Conservation (phyloP, 2,329 filamentous ascomycete genomes). For the Mariannaea sp. region DNA sequence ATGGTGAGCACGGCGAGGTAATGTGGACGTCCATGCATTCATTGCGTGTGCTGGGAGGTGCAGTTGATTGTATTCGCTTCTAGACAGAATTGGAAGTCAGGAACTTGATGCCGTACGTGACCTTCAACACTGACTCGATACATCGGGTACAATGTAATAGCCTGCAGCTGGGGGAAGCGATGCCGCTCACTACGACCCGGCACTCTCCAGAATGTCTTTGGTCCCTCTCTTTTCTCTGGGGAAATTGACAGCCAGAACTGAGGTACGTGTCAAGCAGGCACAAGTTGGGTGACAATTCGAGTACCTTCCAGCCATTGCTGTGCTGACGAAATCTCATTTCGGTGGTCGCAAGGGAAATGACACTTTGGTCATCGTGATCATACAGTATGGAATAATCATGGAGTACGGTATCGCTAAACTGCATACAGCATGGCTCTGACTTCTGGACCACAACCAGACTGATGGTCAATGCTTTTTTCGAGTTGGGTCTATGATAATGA, state of each 20-base stretch:
- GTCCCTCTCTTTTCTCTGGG: not conserved
- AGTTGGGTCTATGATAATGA: constrained; percentile 30
- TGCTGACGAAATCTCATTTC: constrained; percentile 22
- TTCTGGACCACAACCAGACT: constrained; percentile 9
- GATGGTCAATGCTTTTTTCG: constrained; percentile 20
- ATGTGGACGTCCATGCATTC: constrained; percentile 10
- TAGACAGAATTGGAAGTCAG: constrained; percentile 19
- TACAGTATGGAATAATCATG: constrained; percentile 22
- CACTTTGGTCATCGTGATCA: constrained; percentile 36
- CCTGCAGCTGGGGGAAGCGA: not conserved
- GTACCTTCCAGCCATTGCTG: constrained; percentile 27
- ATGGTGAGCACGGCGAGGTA: constrained; percentile 9
- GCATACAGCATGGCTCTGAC: constrained; percentile 11
- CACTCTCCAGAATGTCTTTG: constrained; percentile 1
- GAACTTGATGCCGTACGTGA: constrained; percentile 23
- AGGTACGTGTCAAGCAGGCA: constrained; percentile 28
- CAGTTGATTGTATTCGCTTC: too few species aligned
- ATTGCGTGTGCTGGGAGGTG: too few species aligned
- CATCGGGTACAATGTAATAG: constrained; percentile 16
- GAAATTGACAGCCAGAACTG: constrained; percentile 23
- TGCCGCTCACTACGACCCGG: constrained; percentile 24
- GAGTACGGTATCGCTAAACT: constrained; percentile 16
- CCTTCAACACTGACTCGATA: not conserved
- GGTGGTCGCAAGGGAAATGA: constrained; percentile 35
- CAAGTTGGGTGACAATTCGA: constrained; percentile 31